Evolutionary conservation across 352 stramenopile genomes (phyloP).

Genomic region (Aphanomyces astaci): DNA sequence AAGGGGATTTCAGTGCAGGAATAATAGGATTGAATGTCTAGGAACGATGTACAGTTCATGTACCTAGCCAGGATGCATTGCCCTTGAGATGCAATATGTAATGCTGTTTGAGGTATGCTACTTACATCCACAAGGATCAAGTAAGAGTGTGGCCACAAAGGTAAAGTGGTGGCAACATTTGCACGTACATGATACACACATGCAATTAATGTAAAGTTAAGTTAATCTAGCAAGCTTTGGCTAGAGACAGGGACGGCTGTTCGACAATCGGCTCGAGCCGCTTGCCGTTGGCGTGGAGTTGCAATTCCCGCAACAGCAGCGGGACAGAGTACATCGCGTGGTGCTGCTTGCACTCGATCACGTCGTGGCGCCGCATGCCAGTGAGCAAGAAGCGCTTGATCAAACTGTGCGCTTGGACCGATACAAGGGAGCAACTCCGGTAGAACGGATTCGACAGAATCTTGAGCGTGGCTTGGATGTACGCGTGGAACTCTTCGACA

Average conservation of each 20-base stretch:
- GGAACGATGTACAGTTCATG: no score
- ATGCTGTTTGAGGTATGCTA: no score
- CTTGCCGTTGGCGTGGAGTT: background rate
- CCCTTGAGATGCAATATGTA: no score
- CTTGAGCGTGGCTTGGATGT: slow-evolving; percentile 45
- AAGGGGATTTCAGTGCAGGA: no score
- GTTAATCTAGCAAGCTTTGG: slow-evolving; percentile 9
- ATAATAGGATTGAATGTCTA: no score
- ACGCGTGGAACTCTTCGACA: slow-evolving; percentile 45
- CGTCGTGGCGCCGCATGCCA: slow-evolving; percentile 38
- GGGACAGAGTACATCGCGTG: slow-evolving; percentile 34
- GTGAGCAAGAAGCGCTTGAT: slow-evolving; percentile 41
- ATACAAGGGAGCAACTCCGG: slow-evolving; percentile 50
- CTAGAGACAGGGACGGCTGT: background rate
- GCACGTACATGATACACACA: no score
- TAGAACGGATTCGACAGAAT: slow-evolving; percentile 44
- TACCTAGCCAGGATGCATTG: no score
- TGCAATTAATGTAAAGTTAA: no score
- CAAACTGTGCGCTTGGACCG: slow-evolving; percentile 39
- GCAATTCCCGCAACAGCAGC: slow-evolving; percentile 40
- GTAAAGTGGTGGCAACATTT: background rate
- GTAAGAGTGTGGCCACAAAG: no score
- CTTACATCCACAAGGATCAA: no score
- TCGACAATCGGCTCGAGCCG: slow-evolving; percentile 1
- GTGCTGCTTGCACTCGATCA: slow-evolving; percentile 29